These are phyloP conservation scores for Neodidymelliopsis sp. DNA, from an alignment of 2,329 filamentous ascomycete species.

Conservation along the genomic window DNA sequence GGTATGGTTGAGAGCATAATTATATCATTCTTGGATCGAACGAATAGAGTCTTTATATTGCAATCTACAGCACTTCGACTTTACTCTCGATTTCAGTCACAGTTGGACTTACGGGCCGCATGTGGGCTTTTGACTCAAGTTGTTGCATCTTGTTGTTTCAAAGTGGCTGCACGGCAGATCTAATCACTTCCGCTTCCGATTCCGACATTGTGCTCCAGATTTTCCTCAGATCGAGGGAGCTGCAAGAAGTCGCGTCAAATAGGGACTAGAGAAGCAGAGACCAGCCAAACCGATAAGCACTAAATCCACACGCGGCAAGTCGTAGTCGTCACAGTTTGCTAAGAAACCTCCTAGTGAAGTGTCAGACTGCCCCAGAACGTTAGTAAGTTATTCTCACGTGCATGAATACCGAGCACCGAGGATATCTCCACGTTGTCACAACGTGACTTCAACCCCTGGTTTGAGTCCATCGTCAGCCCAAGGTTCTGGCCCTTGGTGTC, in stretches of 20 bases:
- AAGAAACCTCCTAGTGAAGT: no score
- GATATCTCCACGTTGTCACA: not conserved
- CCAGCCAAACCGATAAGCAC: not conserved
- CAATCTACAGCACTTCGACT: not conserved
- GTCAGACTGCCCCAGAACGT: no score
- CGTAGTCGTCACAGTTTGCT: no score
- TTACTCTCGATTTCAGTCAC: no score
- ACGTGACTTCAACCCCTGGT: not conserved
- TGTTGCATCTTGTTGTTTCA: no score
- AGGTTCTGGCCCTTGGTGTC: slow-evolving; percentile 4
- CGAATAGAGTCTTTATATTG: slow-evolving; percentile 5
- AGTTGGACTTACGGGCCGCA: not conserved
- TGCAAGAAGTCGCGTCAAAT: no score
- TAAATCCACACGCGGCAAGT: not conserved
- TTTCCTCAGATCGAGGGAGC: not conserved
- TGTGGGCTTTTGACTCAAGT: no score
- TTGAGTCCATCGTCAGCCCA: not conserved
- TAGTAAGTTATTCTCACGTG: not conserved
- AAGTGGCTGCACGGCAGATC: no score
- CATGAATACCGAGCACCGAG: slow-evolving; percentile 12
- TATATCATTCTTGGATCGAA: slow-evolving; percentile 6
- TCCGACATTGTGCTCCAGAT: not conserved
- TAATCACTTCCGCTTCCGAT: not conserved
- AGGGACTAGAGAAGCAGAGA: not conserved
- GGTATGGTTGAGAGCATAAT: slow-evolving; percentile 12